A percentile compares a stretch with the other conserved stretches of the same genome.
Evolutionary conservation across 768 basidiomycete species (phyloP).

Genomic region (Termitomyces bulborhizus): DNA sequence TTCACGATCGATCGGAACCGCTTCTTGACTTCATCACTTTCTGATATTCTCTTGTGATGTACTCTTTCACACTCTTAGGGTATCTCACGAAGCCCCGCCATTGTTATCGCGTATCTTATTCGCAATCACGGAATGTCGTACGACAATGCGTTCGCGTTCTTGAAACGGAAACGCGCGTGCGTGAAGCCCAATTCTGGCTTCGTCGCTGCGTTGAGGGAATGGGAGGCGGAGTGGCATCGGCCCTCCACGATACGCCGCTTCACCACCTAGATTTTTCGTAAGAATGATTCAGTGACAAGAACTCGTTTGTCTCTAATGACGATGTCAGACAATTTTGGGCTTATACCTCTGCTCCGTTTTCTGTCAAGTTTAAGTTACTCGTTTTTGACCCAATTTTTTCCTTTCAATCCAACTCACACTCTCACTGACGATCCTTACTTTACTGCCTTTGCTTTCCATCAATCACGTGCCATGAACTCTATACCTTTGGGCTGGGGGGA

Average conservation of each 20-base stretch:
- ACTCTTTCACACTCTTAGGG: conserved; percentile 36
- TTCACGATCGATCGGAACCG: background rate
- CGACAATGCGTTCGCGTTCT: conserved; percentile 53
- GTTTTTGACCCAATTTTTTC: too few relatives aligned
- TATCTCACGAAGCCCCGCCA: conserved; percentile 68
- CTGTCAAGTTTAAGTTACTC: too few relatives aligned
- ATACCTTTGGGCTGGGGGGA: background rate
- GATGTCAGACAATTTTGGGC: background rate
- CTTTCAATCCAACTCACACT: background rate
- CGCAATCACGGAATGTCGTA: conserved; percentile 68
- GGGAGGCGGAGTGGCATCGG: conserved; percentile 35
- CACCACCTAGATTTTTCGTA: conserved; percentile 11
- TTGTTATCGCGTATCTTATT: conserved; percentile 81
- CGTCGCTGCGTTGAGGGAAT: conserved; percentile 50
- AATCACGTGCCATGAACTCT: background rate
- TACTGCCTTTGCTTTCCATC: background rate
- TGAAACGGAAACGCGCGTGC: conserved; percentile 63
- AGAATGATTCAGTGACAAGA: background rate
- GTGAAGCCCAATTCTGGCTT: conserved; percentile 78
- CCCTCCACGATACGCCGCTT: conserved; percentile 15
- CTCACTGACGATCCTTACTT: background rate
- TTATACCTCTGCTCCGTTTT: too few relatives aligned
- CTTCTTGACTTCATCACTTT: conserved; percentile 4
- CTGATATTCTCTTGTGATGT: conserved; percentile 7
- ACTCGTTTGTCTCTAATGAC: background rate